A percentile compares a stretch with the other conserved stretches of the same genome.
Evolutionary conservation across 345 rosid genomes (phyloP).

Genomic region (Turritis glabra): DNA sequence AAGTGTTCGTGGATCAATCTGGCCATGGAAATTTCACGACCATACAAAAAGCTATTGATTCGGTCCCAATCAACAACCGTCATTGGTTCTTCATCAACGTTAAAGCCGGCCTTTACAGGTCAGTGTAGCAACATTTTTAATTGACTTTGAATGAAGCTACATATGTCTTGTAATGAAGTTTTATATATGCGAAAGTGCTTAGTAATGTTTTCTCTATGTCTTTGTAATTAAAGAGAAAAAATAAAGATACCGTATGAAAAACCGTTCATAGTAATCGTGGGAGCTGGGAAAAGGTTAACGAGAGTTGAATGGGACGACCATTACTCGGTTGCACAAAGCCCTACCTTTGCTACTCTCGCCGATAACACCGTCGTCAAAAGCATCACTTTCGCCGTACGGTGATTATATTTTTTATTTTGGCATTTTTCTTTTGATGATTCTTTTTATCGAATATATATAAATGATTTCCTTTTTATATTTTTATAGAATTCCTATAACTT

Average conservation of each 20-base stretch:
- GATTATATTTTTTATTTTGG: background rate
- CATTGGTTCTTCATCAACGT: conserved; percentile 58
- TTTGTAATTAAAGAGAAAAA: conserved; percentile 56
- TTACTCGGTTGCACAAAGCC: conserved; percentile 42
- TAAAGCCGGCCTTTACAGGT: conserved; percentile 58
- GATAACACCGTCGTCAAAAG: conserved; percentile 55
- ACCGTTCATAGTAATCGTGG: conserved; percentile 61
- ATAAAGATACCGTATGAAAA: conserved; percentile 65
- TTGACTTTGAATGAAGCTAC: background rate
- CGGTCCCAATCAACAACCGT: conserved; percentile 47
- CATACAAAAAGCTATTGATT: conserved; percentile 63
- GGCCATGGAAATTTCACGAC: conserved; percentile 56
- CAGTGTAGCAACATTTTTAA: background rate
- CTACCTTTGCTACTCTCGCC: conserved; percentile 69
- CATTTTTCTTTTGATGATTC: background rate
- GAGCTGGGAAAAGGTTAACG: conserved; percentile 56
- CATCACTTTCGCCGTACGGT: conserved; percentile 43
- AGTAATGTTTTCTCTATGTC: conserved; percentile 7
- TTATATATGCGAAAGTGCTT: background rate
- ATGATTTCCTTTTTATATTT: background rate
- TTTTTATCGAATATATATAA: background rate
- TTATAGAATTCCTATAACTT: conserved; percentile 66
- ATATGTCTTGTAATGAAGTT: background rate
- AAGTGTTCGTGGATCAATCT: conserved; percentile 46
- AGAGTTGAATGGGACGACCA: conserved; percentile 70